phyloP scores from a whole-genome alignment of 768 basidiomycete species.

The Tylopilus sp. region DNA sequence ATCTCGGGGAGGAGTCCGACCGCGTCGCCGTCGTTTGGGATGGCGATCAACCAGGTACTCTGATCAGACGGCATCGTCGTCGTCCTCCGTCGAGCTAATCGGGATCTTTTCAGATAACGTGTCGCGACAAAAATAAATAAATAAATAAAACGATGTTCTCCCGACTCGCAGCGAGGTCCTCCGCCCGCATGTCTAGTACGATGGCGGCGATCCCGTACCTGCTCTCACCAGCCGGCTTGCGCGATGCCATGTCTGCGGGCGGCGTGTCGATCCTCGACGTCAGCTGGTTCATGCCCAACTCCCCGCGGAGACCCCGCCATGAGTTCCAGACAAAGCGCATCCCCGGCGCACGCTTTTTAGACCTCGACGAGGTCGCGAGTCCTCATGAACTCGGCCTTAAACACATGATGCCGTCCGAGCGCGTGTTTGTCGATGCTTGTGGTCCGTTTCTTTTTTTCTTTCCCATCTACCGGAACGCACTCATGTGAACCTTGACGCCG shows the following conservation, averaged over 20 bases:
- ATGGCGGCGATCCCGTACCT: constrained; percentile 42
- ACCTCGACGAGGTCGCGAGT: constrained; percentile 76
- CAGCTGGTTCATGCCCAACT: constrained; percentile 94
- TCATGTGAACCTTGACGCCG: constrained; percentile 7
- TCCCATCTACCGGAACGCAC: no score
- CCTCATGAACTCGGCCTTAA: constrained; percentile 75
- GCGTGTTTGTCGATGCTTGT: constrained; percentile 73
- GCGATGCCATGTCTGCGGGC: constrained; percentile 34
- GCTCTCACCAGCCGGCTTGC: constrained; percentile 49
- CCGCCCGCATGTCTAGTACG: constrained; percentile 37
- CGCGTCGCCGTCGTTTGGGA: constrained; percentile 83
- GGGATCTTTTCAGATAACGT: neutral
- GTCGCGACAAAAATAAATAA: constrained; percentile 12
- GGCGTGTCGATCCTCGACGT: constrained; percentile 57
- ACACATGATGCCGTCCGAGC: constrained; percentile 87
- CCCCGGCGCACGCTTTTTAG: constrained; percentile 69
- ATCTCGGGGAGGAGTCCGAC: constrained; percentile 71
- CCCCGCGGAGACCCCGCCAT: constrained; percentile 60
- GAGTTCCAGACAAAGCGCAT: constrained; percentile 71
- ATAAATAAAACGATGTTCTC: constrained; percentile 8
- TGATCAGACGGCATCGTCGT: constrained; percentile 87
- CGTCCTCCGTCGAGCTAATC: constrained; percentile 11
- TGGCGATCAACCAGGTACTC: constrained; percentile 88
- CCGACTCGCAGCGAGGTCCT: constrained; percentile 13
- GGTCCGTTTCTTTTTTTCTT: constrained; percentile 45